These are phyloP conservation scores for Bromus sterilis DNA, from an alignment of 176 grass and related monocot species.

Conservation along the genomic window DNA sequence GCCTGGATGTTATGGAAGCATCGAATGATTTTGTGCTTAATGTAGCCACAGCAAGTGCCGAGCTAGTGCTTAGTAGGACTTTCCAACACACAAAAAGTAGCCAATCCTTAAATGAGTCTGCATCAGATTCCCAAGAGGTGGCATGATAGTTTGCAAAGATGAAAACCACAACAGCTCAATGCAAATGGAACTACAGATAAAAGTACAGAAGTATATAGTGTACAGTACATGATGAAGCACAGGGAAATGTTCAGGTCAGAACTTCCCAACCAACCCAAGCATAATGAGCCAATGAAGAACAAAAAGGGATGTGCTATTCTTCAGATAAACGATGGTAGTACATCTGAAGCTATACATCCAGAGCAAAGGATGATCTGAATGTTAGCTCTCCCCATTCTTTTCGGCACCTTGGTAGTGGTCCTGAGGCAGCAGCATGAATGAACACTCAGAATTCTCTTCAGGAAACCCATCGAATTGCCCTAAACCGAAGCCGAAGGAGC, in stretches of 20 bases:
- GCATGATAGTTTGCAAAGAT: neutral
- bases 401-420: neutral
- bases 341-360: neutral
- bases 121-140: neutral
- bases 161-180: neutral
- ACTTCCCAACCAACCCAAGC: neutral
- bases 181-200: neutral
- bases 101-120: neutral
- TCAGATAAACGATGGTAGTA: neutral
- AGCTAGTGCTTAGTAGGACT: too few relatives aligned
- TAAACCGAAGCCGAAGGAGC: slow-evolving; percentile 40
- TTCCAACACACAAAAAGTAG: too few relatives aligned
- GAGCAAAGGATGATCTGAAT: neutral
- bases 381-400: slow-evolving; percentile 17
- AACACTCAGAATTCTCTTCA: slow-evolving; percentile 18
- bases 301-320: neutral
- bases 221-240: neutral
- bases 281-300: neutral
- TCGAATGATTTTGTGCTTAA: too few relatives aligned
- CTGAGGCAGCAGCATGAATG: slow-evolving; percentile 14
- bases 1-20: too few relatives aligned
- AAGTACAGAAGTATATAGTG: neutral
- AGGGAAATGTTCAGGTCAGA: neutral
- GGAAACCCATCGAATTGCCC: slow-evolving; percentile 26
- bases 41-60: too few relatives aligned